Conservation (phyloP, 305 asterid genomes). For the Caryopteris hybrid region DNA sequence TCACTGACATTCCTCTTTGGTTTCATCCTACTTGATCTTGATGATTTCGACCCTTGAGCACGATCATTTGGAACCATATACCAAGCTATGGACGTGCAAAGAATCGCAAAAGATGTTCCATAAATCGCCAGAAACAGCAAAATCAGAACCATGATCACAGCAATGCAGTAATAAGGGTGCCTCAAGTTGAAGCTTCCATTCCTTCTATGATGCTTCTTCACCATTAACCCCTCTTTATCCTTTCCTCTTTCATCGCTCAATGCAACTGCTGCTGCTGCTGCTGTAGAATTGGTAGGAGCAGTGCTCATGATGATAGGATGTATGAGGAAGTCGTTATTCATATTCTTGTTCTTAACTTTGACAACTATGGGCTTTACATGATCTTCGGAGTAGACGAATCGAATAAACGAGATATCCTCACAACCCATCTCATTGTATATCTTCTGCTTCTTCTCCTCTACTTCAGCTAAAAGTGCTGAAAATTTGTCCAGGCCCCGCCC, state of each 20-base stretch:
- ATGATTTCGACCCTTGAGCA: too few species aligned
- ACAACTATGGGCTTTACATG: constrained; percentile 41
- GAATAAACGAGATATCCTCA: constrained; percentile 42
- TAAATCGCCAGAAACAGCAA: constrained; percentile 26
- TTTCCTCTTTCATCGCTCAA: background rate
- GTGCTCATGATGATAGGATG: too few species aligned
- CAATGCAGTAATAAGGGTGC: background rate
- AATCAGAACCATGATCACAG: constrained; percentile 20
- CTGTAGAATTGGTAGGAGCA: background rate
- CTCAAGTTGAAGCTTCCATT: too few species aligned
- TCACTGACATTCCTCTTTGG: too few species aligned
- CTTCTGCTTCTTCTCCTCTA: constrained; percentile 45
- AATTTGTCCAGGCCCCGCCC: constrained; percentile 51
- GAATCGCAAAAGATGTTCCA: constrained; percentile 33
- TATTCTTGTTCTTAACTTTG: constrained; percentile 28
- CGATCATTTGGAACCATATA: constrained; percentile 15
- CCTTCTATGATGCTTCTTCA: too few species aligned
- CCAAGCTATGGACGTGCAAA: constrained; percentile 34
- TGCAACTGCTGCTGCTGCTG: background rate
- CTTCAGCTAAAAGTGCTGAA: constrained; percentile 42
- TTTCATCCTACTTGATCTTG: too few species aligned
- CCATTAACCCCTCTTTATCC: too few species aligned
- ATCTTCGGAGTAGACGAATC: constrained; percentile 40
- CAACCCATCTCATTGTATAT: constrained; percentile 39
- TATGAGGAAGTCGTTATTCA: background rate